Conservation (phyloP, 345 rosid species). For the Salix suchowensis region DNA sequence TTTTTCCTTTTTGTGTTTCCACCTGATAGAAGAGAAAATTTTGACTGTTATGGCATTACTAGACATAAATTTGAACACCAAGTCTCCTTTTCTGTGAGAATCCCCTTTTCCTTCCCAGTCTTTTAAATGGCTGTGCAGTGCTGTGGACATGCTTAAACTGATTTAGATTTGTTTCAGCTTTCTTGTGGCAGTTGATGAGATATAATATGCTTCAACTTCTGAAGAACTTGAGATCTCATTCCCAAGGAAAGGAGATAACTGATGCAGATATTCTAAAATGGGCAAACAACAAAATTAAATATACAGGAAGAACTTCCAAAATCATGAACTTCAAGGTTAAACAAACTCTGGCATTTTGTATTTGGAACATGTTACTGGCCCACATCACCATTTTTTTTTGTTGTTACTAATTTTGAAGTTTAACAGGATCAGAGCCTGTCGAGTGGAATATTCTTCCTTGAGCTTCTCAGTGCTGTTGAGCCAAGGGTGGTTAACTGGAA, state of each 20-base stretch:
- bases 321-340: constrained; percentile 78
- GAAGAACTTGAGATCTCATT: constrained; percentile 68
- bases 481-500: constrained; percentile 97
- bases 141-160: background rate
- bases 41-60: background rate
- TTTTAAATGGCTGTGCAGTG: background rate
- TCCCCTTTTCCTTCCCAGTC: background rate
- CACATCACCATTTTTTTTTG: background rate
- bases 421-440: constrained; percentile 80
- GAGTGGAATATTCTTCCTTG: constrained; percentile 76
- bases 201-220: constrained; percentile 83
- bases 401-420: background rate
- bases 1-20: background rate
- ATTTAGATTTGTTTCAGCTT: constrained; percentile 51
- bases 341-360: background rate
- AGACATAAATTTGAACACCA: background rate
- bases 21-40: background rate
- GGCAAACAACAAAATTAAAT: constrained; percentile 67
- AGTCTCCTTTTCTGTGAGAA: background rate
- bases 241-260: constrained; percentile 72
- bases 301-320: constrained; percentile 53
- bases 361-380: background rate
- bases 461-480: constrained; percentile 82
- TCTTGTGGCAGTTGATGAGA: constrained; percentile 92
- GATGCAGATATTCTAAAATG: constrained; percentile 75